phyloP scores from a whole-genome alignment of 352 stramenopile genomes.

The Pythium rishiriense region DNA sequence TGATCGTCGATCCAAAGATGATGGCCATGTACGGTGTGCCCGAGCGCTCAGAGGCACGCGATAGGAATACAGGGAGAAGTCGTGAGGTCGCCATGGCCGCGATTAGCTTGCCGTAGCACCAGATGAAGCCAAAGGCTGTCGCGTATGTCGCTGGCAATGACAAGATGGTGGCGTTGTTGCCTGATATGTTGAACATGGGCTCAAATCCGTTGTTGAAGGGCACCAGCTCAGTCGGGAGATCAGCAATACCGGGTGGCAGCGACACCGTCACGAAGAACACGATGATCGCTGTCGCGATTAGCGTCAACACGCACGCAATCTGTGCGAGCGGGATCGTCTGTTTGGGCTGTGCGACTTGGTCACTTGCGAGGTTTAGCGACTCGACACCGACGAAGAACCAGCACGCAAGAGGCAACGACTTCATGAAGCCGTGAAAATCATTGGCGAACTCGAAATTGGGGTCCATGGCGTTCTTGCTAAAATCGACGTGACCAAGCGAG shows the following conservation, averaged over 20 bases:
- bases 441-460: neutral
- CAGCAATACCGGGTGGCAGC: slow-evolving; percentile 17
- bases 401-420: slow-evolving; percentile 31
- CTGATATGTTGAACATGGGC: slow-evolving; percentile 21
- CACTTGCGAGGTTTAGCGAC: slow-evolving; percentile 17
- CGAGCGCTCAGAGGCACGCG: neutral
- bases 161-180: slow-evolving; percentile 24
- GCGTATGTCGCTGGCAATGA: slow-evolving; percentile 36
- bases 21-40: slow-evolving; percentile 31
- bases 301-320: slow-evolving; percentile 32
- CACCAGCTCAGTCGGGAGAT: neutral
- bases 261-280: slow-evolving; percentile 34
- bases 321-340: slow-evolving; percentile 41
- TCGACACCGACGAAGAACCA: slow-evolving; percentile 29
- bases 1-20: slow-evolving; percentile 20
- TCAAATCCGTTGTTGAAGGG: slow-evolving; percentile 25
- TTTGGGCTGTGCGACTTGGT: slow-evolving; percentile 42
- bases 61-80: slow-evolving; percentile 21
- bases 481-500: slow-evolving; percentile 8
- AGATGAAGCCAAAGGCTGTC: slow-evolving; percentile 36
- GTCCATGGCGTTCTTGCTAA: slow-evolving; percentile 6
- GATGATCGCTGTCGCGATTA: slow-evolving; percentile 10
- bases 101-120: slow-evolving; percentile 34
- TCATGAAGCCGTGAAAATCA: slow-evolving; percentile 26
- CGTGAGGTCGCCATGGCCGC: slow-evolving; percentile 30